Conservation (phyloP, 2,329 filamentous ascomycete genomes). For the Aspergillus tamarii region DNA sequence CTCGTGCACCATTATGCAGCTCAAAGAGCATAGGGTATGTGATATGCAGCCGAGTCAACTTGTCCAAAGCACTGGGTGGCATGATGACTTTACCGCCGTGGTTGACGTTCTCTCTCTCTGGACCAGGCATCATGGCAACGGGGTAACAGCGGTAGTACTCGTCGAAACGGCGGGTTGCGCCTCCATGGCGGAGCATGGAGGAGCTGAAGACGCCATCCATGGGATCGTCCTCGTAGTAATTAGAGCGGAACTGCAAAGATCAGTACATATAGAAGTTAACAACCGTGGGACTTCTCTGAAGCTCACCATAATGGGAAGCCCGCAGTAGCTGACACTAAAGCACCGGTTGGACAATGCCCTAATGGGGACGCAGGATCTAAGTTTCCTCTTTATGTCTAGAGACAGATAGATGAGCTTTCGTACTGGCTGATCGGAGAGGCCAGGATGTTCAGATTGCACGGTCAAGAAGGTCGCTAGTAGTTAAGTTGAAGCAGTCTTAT, state of each 20-base stretch:
- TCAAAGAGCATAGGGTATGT: slow-evolving; percentile 98
- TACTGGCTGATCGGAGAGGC: neutral
- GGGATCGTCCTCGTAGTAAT: slow-evolving; percentile 57
- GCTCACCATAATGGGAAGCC: slow-evolving; percentile 30
- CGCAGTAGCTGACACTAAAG: neutral
- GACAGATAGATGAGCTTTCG: neutral
- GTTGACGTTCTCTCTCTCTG: slow-evolving; percentile 86
- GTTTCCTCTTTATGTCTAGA: neutral
- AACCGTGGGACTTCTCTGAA: neutral
- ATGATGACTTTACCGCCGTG: slow-evolving; percentile 97
- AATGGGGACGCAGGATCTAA: neutral
- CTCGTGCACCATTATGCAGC: slow-evolving; percentile 83
- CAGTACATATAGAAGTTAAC: slow-evolving; percentile 13
- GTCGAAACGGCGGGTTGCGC: slow-evolving; percentile 77
- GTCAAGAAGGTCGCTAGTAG: neutral
- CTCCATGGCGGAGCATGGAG: slow-evolving; percentile 55
- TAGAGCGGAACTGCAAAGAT: slow-evolving; percentile 45
- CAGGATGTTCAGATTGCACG: neutral
- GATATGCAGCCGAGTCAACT: slow-evolving; percentile 92
- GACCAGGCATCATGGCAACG: slow-evolving; percentile 87
- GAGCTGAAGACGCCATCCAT: slow-evolving; percentile 58
- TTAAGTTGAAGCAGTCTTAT: slow-evolving; percentile 19
- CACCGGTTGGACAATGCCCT: neutral
- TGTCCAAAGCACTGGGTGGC: slow-evolving; percentile 94
- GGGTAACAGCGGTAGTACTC: slow-evolving; percentile 99